Evolutionary conservation across 768 basidiomycete genomes (phyloP).

Genomic region (Paxillus ammoniavirescens): DNA sequence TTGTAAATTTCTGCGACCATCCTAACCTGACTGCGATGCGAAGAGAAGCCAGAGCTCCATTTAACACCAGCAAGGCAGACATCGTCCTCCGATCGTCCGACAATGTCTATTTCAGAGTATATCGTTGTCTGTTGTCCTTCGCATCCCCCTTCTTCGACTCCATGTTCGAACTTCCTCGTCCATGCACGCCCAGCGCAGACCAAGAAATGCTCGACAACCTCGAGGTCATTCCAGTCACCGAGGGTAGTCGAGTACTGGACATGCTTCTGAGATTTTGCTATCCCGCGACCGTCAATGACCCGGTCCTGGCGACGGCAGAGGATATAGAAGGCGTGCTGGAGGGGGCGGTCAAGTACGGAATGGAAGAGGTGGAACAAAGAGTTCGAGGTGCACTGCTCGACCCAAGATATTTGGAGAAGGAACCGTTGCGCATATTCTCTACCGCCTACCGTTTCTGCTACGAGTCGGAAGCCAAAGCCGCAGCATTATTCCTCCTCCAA

Average conservation of each 20-base stretch:
- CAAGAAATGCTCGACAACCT: constrained; percentile 16
- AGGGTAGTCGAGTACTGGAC: constrained; percentile 26
- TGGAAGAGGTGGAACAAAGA: constrained; percentile 26
- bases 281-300: constrained; percentile 28
- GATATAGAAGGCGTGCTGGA: constrained; percentile 25
- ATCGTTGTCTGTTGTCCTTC: constrained; percentile 25
- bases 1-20: background rate
- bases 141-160: constrained; percentile 31
- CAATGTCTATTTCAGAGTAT: constrained; percentile 21
- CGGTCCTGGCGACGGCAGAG: constrained; percentile 9
- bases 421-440: constrained; percentile 31
- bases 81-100: constrained; percentile 54
- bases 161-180: constrained; percentile 33
- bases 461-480: constrained; percentile 29
- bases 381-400: constrained; percentile 27
- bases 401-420: constrained; percentile 23
- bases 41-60: constrained; percentile 34
- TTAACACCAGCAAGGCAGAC: constrained; percentile 47
- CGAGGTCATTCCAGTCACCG: constrained; percentile 30
- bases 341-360: constrained; percentile 30
- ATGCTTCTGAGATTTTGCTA: constrained; percentile 36
- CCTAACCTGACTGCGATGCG: constrained; percentile 13
- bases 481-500: constrained; percentile 27
- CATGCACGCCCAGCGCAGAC: constrained; percentile 2
- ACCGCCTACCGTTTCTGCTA: constrained; percentile 33